Evolutionary conservation across 1,139 yeast species (phyloP).

Genomic region (Blastobotrys petasosporus): DNA sequence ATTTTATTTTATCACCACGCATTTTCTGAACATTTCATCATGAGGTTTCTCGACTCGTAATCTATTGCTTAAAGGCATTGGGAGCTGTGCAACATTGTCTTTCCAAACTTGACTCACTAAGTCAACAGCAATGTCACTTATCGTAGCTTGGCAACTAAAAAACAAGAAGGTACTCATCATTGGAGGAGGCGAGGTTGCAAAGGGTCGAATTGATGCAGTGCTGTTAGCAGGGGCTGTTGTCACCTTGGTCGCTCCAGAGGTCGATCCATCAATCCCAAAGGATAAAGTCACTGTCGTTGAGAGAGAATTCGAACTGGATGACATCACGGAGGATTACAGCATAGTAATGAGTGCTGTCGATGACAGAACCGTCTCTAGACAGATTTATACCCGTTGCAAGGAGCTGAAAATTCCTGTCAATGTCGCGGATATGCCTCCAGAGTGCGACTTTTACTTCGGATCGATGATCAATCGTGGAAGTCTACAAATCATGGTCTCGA

Average conservation of each 20-base stretch:
- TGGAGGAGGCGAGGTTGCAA: constrained; percentile 81
- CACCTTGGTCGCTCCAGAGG: constrained; percentile 58
- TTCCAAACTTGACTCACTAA: neutral
- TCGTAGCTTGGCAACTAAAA: constrained; percentile 69
- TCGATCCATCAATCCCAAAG: constrained; percentile 39
- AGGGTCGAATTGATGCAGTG: constrained; percentile 61
- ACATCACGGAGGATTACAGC: constrained; percentile 39
- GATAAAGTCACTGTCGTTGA: neutral
- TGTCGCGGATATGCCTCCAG: constrained; percentile 76
- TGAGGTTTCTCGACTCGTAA: neutral
- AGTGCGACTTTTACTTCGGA: constrained; percentile 85
- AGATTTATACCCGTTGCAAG: constrained; percentile 57
- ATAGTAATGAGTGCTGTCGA: constrained; percentile 72
- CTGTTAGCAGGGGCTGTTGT: constrained; percentile 64
- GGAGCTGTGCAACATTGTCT: neutral
- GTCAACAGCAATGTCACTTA: constrained; percentile 43
- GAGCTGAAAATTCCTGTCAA: constrained; percentile 54
- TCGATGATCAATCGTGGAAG: constrained; percentile 73
- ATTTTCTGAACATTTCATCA: neutral
- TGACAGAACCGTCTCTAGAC: constrained; percentile 55
- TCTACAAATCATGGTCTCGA: constrained; percentile 74
- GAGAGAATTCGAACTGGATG: constrained; percentile 18
- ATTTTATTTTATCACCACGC: constrained; percentile 4
- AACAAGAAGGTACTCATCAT: constrained; percentile 62
- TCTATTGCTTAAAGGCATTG: neutral